Conservation (phyloP, 148 eudicot genomes). For the Camellia lanceoleosa region DNA sequence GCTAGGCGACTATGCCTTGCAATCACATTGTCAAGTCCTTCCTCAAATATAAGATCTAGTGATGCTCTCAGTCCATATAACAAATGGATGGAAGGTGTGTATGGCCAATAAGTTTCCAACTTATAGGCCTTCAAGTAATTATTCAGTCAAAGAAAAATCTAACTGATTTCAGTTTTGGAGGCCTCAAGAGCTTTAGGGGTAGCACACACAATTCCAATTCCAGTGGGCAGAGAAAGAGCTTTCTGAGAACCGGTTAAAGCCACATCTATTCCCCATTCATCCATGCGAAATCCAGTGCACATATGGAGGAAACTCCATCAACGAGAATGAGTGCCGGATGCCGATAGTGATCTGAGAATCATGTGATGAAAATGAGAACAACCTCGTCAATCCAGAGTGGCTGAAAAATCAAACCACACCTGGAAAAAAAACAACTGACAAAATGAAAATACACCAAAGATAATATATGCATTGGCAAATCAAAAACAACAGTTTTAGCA, state of each 20-base stretch:
- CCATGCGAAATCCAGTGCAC: constrained; percentile 99
- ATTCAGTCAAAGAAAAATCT: constrained; percentile 92
- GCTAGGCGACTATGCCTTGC: constrained; percentile 86
- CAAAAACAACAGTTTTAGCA: neutral
- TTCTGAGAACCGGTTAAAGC: constrained; percentile 97
- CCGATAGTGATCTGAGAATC: constrained; percentile 73
- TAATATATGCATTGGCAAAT: neutral
- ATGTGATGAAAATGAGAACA: neutral
- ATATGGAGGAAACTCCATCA: constrained; percentile 96
- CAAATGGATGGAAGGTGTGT: constrained; percentile 97
- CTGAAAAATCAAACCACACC: neutral
- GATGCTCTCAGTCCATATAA: constrained; percentile 88
- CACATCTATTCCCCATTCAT: constrained; percentile 97
- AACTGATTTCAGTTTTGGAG: constrained; percentile 76
- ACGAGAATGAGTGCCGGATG: constrained; percentile 94
- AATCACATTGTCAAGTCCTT: constrained; percentile 96
- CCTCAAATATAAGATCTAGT: constrained; percentile 87
- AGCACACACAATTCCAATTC: constrained; percentile 86
- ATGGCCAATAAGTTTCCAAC: constrained; percentile 90
- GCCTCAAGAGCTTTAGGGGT: constrained; percentile 93
- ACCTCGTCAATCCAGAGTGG: neutral
- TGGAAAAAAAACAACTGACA: too few species aligned
- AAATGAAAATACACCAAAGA: neutral
- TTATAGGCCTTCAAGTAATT: constrained; percentile 95
- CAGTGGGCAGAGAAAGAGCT: constrained; percentile 97